These are phyloP conservation scores for Kwoniella sp. DNA, from an alignment of 768 basidiomycete species.

Conservation along the genomic window DNA sequence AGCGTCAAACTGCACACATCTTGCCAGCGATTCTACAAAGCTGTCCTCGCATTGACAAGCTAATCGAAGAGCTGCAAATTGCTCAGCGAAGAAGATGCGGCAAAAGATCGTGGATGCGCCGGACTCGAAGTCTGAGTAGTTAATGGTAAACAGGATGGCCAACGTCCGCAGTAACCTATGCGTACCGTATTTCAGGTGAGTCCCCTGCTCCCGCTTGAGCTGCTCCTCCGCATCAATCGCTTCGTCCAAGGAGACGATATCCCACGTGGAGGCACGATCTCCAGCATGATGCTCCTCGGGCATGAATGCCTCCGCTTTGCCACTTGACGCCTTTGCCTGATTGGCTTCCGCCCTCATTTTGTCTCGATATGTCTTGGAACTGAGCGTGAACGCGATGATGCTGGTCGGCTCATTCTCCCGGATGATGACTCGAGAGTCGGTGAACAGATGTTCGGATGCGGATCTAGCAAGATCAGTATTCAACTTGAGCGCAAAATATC, in stretches of 20 bases:
- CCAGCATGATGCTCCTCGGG: conserved; percentile 76
- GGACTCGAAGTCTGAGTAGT: conserved; percentile 73
- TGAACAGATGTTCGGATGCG: conserved; percentile 75
- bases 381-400: conserved; percentile 86
- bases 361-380: conserved; percentile 51
- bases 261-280: conserved; percentile 86
- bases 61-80: conserved; percentile 86
- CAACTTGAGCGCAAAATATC: neutral
- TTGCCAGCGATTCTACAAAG: conserved; percentile 85
- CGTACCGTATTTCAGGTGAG: conserved; percentile 50
- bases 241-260: conserved; percentile 77
- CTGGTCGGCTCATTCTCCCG: conserved; percentile 96
- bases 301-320: conserved; percentile 82
- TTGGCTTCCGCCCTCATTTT: conserved; percentile 37
- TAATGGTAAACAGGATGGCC: neutral
- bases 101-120: conserved; percentile 86
- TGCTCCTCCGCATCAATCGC: conserved; percentile 43
- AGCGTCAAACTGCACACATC: conserved; percentile 94
- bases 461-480: conserved; percentile 21
- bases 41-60: conserved; percentile 92
- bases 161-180: conserved; percentile 6
- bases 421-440: conserved; percentile 89
- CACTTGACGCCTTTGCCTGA: conserved; percentile 51
- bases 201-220: conserved; percentile 33
- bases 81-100: conserved; percentile 90